Conservation (phyloP, 129 eudicot genomes). For the Lactuca saligna region DNA sequence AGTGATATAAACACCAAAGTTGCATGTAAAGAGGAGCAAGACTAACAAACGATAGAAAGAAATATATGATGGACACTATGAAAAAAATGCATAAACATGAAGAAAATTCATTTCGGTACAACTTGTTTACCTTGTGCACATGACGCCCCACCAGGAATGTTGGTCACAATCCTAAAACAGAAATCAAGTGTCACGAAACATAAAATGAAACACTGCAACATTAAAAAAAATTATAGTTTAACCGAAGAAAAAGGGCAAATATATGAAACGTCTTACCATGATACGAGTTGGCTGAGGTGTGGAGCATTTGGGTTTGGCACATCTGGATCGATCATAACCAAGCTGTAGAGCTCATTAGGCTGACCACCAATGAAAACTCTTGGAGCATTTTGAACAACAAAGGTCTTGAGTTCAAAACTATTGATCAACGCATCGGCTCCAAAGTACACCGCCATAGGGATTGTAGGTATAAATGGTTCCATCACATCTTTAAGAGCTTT, state of each 20-base stretch:
- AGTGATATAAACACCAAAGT: too few species aligned
- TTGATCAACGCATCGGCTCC: not conserved
- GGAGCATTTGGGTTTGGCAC: slow-evolving; percentile 24
- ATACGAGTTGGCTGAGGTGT: not conserved
- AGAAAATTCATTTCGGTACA: not conserved
- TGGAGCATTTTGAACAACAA: slow-evolving; percentile 11
- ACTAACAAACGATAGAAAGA: not conserved
- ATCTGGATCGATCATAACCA: slow-evolving; percentile 12
- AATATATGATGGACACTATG: not conserved
- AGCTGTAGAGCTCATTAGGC: slow-evolving; percentile 10
- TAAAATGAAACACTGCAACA: not conserved
- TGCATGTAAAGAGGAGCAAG: too few species aligned
- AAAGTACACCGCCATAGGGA: not conserved
- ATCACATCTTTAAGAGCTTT: not conserved
- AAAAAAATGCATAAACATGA: slow-evolving; percentile 1
- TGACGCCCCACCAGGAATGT: slow-evolving; percentile 14
- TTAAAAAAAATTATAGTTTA: not conserved
- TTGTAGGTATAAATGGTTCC: slow-evolving; percentile 9
- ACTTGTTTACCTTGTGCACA: slow-evolving; percentile 14
- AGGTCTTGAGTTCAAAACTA: not conserved
- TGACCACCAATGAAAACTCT: slow-evolving; percentile 19
- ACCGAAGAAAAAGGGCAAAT: not conserved
- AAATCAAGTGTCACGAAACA: not conserved
- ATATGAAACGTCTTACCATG: slow-evolving; percentile 11
- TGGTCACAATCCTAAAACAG: slow-evolving; percentile 21